Base-by-base conservation (phyloP, 768 basidiomycete genomes). In the Pleurotus sapidus region DNA sequence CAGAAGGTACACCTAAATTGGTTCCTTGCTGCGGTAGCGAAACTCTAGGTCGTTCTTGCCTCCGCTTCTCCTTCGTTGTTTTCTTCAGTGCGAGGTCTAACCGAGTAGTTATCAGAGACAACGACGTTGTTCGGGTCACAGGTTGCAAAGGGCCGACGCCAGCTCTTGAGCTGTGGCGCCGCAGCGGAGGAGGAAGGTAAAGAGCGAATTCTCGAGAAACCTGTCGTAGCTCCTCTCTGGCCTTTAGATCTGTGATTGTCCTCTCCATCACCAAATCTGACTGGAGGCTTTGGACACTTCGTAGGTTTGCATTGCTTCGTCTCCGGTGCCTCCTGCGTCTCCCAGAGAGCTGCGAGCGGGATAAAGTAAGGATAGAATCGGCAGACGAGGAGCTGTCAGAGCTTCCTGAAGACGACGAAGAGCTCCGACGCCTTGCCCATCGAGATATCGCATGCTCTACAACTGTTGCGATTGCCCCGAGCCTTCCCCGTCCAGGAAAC, bases 381-480 rank as follows among this genome's bases (percentile, higher is more conserved):
- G 68, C 70, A 25, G 75, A 77, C 38, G 68, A 60, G 68, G 77
- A 63, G 3, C 80, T 77, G 0, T 79, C 77, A 1, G 76, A 74
- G 1, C 80, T 76, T n/a, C 78, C 78, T 0, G 81, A 71, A 11
- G 30, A 34, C 11, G 78, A 77, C 8, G 76, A 74, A 12, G 74
- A 73, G 25, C 67, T 68, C 64, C 76, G 77, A 42, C 77, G 76
- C 59, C 83, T 75, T 18, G 88, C 87, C 89, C 89, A 91, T 58
- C 84, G 80, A 38, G 84, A 72, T 58, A 90, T 88, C 5, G 88
- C 88, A 49, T 80, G 76, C 61, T 91, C 89, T 8, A 90, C 78
- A 38, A 87, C 79, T 1, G 85, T 78, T 17, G 87, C 78, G 30
- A 86, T 74, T 18, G 78, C 76, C 6, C 82, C 83, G 30, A 83